A percentile compares a stretch with the other conserved stretches of the same genome.
Evolutionary conservation across 192 early-diverging fungal genomes (phyloP).

Genomic region (Coemansia interrupta): DNA sequence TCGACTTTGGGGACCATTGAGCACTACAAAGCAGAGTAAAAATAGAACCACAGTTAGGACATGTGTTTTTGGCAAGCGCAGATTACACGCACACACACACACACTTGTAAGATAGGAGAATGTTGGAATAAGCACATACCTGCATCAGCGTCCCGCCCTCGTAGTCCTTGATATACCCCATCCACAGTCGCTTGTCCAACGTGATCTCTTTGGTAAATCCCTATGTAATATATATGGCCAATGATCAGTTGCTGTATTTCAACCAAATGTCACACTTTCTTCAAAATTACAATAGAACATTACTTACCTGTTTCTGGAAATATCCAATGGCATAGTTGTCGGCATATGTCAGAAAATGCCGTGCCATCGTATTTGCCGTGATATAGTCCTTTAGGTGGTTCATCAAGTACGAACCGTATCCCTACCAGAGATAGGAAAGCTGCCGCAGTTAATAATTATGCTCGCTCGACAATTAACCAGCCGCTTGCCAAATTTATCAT

Average conservation of each 20-base stretch:
- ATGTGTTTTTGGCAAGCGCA: neutral
- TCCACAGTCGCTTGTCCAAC: constrained; percentile 87
- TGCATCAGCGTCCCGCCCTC: constrained; percentile 97
- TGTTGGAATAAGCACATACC: constrained; percentile 18
- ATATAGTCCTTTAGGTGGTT: constrained; percentile 95
- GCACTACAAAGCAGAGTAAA: constrained; percentile 58
- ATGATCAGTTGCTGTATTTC: no score
- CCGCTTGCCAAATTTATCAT: neutral
- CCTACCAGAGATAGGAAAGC: constrained; percentile 47
- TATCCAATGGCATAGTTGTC: constrained; percentile 99
- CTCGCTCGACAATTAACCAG: no score
- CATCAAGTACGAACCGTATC: constrained; percentile 96
- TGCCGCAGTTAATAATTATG: neutral
- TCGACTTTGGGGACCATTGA: constrained; percentile 86
- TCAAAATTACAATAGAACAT: neutral
- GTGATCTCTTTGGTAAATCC: constrained; percentile 98
- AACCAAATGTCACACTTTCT: neutral
- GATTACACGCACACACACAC: neutral
- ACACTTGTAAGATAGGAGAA: neutral
- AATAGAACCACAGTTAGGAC: neutral
- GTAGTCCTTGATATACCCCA: constrained; percentile 99
- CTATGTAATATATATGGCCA: constrained; percentile 18
- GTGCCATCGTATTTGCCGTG: constrained; percentile 61
- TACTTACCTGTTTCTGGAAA: constrained; percentile 85
- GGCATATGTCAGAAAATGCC: constrained; percentile 95